A percentile compares a stretch with the other conserved stretches of the same genome.
phyloP scores from a whole-genome alignment of 495 filamentous ascomycete genomes.

The Neurospora sp. region DNA sequence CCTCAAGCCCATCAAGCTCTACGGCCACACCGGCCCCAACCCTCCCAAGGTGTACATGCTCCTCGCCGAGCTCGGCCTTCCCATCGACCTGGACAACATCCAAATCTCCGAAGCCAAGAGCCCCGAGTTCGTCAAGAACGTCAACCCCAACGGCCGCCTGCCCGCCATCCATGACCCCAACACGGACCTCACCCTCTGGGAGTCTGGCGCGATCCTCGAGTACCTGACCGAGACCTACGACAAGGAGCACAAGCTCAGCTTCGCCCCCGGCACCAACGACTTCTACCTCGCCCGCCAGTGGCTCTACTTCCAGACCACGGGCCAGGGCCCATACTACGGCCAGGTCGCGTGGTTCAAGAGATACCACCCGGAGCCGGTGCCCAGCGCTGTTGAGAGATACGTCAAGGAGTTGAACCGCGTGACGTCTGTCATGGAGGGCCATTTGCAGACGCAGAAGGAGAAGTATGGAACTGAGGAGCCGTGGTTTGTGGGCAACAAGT shows the following conservation, averaged over 20 bases:
- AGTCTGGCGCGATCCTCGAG: constrained; percentile 62
- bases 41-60: constrained; percentile 51
- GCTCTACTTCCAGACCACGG: constrained; percentile 55
- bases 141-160: constrained; percentile 68
- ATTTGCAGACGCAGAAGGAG: constrained; percentile 36
- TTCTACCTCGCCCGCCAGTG: constrained; percentile 50
- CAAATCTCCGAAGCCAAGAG: constrained; percentile 46
- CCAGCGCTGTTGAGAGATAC: constrained; percentile 50
- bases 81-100: constrained; percentile 37
- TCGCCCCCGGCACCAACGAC: constrained; percentile 36
- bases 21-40: constrained; percentile 29
- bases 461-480: constrained; percentile 19
- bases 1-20: constrained; percentile 28
- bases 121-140: constrained; percentile 32
- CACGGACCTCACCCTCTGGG: constrained; percentile 55
- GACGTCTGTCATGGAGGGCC: constrained; percentile 44
- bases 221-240: constrained; percentile 69
- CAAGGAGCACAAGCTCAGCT: constrained; percentile 48
- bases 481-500: constrained; percentile 48
- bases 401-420: constrained; percentile 50
- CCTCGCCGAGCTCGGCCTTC: constrained; percentile 52
- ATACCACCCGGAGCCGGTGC: constrained; percentile 48
- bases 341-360: constrained; percentile 39
- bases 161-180: constrained; percentile 58
- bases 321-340: constrained; percentile 63